Percentiles rank a stretch among this genome's conserved stretches.
These are phyloP conservation scores for Ophiostoma ips DNA, from an alignment of 2,329 filamentous ascomycete species.

Conservation along the genomic window DNA sequence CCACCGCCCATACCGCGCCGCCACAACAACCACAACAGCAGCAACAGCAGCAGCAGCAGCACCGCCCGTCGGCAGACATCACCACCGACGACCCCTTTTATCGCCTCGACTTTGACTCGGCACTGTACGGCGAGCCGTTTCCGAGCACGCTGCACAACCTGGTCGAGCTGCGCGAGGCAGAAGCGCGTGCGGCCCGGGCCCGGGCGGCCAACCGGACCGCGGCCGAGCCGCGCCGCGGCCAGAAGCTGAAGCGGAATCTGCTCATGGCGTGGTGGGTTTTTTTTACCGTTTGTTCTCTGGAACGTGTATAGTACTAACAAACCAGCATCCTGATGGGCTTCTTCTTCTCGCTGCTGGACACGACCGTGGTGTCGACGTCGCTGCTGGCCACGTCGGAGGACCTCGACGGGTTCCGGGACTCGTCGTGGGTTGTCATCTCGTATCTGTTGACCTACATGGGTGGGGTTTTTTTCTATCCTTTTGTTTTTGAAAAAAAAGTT, in stretches of 20 bases:
- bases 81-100: not conserved
- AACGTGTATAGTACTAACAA: not conserved
- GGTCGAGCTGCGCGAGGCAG: constrained; percentile 7
- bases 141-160: constrained; percentile 7
- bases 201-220: not conserved
- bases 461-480: constrained; percentile 1
- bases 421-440: constrained; percentile 14
- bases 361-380: constrained; percentile 16
- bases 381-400: constrained; percentile 14
- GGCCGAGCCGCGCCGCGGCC: not conserved
- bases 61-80: not conserved
- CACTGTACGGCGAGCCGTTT: constrained; percentile 5
- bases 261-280: constrained; percentile 11
- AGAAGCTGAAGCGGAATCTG: constrained; percentile 4
- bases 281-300: not conserved
- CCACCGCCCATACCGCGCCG: not conserved
- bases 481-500: not conserved
- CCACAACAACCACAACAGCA: not conserved
- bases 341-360: constrained; percentile 16
- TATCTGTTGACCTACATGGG: constrained; percentile 17
- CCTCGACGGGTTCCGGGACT: constrained; percentile 13
- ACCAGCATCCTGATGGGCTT: constrained; percentile 14
- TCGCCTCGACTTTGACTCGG: constrained; percentile 6
- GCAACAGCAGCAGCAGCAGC: not conserved
- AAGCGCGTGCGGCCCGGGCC: constrained; percentile 4